Base-by-base conservation (phyloP, 768 basidiomycete species). In the Crucibulum laeve region DNA sequence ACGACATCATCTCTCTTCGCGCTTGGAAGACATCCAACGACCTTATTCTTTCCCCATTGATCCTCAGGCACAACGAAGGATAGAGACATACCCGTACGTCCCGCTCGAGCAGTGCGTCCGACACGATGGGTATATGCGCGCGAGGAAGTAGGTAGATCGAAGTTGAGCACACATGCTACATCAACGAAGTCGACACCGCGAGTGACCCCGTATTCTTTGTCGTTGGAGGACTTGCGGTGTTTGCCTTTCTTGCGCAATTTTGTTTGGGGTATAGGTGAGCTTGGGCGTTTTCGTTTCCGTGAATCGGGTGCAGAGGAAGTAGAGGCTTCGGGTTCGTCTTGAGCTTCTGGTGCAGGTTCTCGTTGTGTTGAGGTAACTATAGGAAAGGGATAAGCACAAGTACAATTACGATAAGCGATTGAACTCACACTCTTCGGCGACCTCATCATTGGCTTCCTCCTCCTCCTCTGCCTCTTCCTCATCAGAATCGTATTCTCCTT, bases 121-220 rank as follows among this genome's bases (percentile, higher is more conserved):
- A 98, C 87, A 38, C 96, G 85, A 60, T 99, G 96, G 0, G 89
- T 93, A 58, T 99, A 99, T 10, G 92, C 79, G 14, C 83, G 84
- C 3, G 89, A 76, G 0, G 91, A 84, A 1, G 80, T 70, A 1
- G 96, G 96, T n/a, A 98, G 76, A 63, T 99, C 96, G 63, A 98
- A 99, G 69, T 99, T 99, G 60, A 99, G 77, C 3, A 99, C 95
- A 53, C 94, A 97, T 7, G 93, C 83, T 43, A 98, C 96, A 52
- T 96, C 89, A 49, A 97, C 77, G 62, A 99, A 99, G 65, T 99
- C 96, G 45, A 98, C 82, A 2, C 96, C 96, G 36, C 96, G 87
- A 1, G 91, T 91, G 38, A 97, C 89, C 25, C 94, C 92, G 52
- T 93, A 97, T 59, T 95, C 91, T 40, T 76, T 81, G 58, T 89